These are phyloP conservation scores for Starmerella powellii DNA, from an alignment of 805 yeast species.

Conservation along the genomic window DNA sequence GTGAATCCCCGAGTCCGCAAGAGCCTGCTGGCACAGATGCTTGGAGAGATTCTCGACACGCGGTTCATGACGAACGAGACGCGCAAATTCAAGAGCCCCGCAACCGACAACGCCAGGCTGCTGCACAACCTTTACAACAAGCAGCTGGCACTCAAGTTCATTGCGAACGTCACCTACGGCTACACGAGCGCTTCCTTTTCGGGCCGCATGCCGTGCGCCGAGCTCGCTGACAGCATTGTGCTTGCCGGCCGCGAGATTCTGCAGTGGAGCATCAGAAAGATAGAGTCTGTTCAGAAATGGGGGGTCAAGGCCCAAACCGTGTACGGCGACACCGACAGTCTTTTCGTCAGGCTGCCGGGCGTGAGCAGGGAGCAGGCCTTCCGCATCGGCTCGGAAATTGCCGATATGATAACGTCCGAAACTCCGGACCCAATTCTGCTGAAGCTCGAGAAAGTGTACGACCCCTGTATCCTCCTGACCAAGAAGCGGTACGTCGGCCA, in stretches of 20 bases:
- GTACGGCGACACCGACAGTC: conserved; percentile 92
- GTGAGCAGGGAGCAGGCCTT: conserved; percentile 68
- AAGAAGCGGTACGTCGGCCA: conserved; percentile 90
- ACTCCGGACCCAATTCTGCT: conserved; percentile 74
- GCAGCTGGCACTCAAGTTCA: conserved; percentile 75
- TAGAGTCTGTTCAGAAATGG: conserved; percentile 50
- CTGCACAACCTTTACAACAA: conserved; percentile 54
- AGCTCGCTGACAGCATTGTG: conserved; percentile 88
- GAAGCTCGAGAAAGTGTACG: conserved; percentile 87
- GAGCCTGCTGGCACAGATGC: conserved; percentile 70
- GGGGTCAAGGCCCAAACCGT: conserved; percentile 72
- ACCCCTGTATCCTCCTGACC: conserved; percentile 68
- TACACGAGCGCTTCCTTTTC: conserved; percentile 89
- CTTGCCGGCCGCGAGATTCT: conserved; percentile 80
- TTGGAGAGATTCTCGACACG: conserved; percentile 68
- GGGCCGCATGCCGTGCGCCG: conserved; percentile 95
- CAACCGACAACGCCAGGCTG: conserved; percentile 20
- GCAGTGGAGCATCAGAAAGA: conserved; percentile 52
- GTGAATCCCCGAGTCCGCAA: conserved; percentile 53
- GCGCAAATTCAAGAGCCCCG: conserved; percentile 25
- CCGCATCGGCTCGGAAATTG: conserved; percentile 56
- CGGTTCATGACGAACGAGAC: conserved; percentile 68
- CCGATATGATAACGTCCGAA: conserved; percentile 44
- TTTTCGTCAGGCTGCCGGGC: conserved; percentile 85
- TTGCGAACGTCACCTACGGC: conserved; percentile 94